Conservation (phyloP, 2,329 filamentous ascomycete species). For the Septoria petroselini region DNA sequence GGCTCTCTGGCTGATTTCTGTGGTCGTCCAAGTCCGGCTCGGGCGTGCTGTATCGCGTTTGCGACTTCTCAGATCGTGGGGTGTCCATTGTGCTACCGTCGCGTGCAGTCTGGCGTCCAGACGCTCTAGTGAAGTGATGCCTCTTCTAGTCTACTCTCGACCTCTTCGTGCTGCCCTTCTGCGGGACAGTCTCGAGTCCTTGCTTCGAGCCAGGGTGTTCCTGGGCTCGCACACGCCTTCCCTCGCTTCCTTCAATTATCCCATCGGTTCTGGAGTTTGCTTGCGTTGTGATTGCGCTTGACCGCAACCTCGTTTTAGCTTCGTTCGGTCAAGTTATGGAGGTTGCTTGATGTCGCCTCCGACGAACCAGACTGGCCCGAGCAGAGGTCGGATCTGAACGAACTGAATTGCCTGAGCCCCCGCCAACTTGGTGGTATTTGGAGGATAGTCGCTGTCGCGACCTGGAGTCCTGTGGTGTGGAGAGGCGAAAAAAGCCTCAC, state of each 20-base stretch:
- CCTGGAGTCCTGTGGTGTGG: slow-evolving; percentile 14
- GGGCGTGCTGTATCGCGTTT: slow-evolving; percentile 68
- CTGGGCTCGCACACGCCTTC: slow-evolving; percentile 18
- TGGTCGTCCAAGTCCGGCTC: slow-evolving; percentile 86
- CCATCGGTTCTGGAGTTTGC: slow-evolving; percentile 28
- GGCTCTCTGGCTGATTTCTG: slow-evolving; percentile 62
- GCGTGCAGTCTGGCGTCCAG: not conserved
- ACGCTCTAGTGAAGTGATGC: not conserved
- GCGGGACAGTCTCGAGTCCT: not conserved
- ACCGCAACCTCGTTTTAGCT: slow-evolving; percentile 13
- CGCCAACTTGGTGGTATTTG: slow-evolving; percentile 86
- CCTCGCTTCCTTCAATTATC: slow-evolving; percentile 30
- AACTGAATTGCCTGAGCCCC: slow-evolving; percentile 69
- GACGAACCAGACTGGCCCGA: slow-evolving; percentile 93
- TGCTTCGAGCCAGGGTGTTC: slow-evolving; percentile 17
- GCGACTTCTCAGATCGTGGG: slow-evolving; percentile 63
- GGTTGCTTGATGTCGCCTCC: slow-evolving; percentile 91
- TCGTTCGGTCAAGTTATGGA: slow-evolving; percentile 71
- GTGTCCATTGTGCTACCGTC: slow-evolving; percentile 46
- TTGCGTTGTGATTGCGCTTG: slow-evolving; percentile 8
- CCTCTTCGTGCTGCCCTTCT: not conserved
- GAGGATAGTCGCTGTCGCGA: slow-evolving; percentile 35
- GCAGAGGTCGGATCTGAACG: slow-evolving; percentile 80
- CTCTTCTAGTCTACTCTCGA: slow-evolving; percentile 3
- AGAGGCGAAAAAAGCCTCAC: slow-evolving; percentile 24